A percentile compares a stretch with the other conserved stretches of the same genome.
Conservation (phyloP, 306 rosid species). For the Crataegus laevigata region DNA sequence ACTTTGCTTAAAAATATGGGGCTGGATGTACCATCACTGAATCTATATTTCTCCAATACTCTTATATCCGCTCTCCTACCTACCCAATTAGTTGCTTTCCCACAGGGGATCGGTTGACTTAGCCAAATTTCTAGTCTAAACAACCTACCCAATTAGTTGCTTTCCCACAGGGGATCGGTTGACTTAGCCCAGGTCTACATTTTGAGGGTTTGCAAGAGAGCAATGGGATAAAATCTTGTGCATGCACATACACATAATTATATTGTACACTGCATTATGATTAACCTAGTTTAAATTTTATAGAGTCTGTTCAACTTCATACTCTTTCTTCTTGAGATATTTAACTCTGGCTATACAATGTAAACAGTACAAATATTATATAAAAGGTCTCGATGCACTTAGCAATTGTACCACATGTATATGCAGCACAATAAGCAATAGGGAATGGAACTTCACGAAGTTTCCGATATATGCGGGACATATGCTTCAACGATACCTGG, state of each 20-base stretch:
- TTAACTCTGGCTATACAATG: too few species aligned
- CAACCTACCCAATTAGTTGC: not conserved
- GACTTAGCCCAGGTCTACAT: not conserved
- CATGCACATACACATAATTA: not conserved
- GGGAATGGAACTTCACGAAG: too few species aligned
- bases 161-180: not conserved
- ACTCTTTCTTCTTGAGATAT: too few species aligned
- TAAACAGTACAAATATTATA: too few species aligned
- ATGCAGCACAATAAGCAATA: too few species aligned
- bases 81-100: not conserved
- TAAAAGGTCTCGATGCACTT: too few species aligned
- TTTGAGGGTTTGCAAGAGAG: not conserved
- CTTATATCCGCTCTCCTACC: not conserved
- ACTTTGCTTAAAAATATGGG: not conserved
- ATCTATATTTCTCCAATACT: not conserved
- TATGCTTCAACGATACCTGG: too few species aligned
- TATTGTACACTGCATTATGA: not conserved
- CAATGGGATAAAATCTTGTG: not conserved
- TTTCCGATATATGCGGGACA: too few species aligned
- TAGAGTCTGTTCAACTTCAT: too few species aligned
- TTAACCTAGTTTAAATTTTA: too few species aligned
- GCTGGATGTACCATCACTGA: not conserved
- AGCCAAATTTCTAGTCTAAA: not conserved
- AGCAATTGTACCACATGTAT: too few species aligned
- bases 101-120: not conserved